These are phyloP conservation scores for Leishmania martiniquensis DNA, from an alignment of 208 protist genomes.

Conservation along the genomic window DNA sequence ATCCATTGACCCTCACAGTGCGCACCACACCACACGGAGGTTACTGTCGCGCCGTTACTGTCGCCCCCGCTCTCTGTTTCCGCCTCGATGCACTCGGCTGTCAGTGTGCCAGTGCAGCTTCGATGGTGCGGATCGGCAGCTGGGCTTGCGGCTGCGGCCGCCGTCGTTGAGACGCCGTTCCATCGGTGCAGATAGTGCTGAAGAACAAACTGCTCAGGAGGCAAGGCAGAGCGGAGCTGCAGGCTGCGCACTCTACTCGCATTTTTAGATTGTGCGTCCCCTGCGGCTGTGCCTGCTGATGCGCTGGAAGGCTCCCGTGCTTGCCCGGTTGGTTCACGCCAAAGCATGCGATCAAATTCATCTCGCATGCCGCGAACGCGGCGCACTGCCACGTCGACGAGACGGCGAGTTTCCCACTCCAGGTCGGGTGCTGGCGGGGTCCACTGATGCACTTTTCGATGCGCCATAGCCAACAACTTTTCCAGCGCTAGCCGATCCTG, in stretches of 20 bases:
- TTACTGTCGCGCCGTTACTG: neutral
- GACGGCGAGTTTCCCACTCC: conserved; percentile 22
- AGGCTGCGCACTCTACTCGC: neutral
- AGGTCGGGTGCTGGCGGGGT: conserved; percentile 51
- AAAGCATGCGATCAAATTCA: conserved; percentile 39
- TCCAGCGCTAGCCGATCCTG: conserved; percentile 71
- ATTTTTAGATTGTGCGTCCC: neutral
- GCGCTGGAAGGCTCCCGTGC: too few relatives aligned
- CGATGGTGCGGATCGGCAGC: neutral
- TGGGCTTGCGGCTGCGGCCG: neutral
- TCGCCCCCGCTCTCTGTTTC: neutral
- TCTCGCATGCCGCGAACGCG: conserved; percentile 35
- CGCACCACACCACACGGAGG: conserved; percentile 51
- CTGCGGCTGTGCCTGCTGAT: neutral
- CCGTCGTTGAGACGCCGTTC: conserved; percentile 9
- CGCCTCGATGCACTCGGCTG: neutral
- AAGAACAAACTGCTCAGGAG: conserved; percentile 61
- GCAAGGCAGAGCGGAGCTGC: conserved; percentile 17
- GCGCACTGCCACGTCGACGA: conserved; percentile 24
- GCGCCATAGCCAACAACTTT: conserved; percentile 35
- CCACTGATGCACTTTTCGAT: conserved; percentile 54
- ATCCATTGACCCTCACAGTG: conserved; percentile 87
- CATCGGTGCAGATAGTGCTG: conserved; percentile 32
- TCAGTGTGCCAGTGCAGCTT: neutral
- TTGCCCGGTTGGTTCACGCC: conserved; percentile 35